phyloP scores from a whole-genome alignment of 2,329 filamentous ascomycete species.

The Chaetothyriales sp. region DNA sequence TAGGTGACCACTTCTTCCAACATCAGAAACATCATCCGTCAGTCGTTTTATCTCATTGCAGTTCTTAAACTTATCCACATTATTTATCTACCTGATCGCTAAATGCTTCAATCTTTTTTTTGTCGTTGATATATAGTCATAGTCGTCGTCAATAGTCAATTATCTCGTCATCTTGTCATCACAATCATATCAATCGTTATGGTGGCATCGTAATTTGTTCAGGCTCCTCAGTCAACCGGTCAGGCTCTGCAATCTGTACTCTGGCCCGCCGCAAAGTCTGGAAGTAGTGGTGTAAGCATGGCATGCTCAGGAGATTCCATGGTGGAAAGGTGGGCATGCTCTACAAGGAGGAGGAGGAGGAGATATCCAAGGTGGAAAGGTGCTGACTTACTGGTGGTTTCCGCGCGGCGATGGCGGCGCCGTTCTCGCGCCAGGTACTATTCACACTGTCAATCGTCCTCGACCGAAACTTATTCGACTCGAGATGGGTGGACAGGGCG shows the following conservation, averaged over 20 bases:
- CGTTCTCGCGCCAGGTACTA: background rate
- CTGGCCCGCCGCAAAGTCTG: background rate
- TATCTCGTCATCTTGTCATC: too few species aligned
- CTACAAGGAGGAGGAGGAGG: too few species aligned
- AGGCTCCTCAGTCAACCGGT: background rate
- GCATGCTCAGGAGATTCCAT: background rate
- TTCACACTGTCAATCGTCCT: background rate
- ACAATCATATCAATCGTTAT: too few species aligned
- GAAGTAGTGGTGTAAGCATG: background rate
- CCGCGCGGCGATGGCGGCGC: background rate
- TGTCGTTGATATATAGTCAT: background rate
- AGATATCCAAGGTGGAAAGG: too few species aligned
- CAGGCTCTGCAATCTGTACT: background rate
- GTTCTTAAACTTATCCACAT: background rate
- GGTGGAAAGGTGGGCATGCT: too few species aligned
- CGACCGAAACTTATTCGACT: slow-evolving; percentile 1
- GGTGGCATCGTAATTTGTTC: background rate
- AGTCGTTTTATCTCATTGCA: background rate
- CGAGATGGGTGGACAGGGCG: slow-evolving; percentile 14
- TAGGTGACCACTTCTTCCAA: background rate
- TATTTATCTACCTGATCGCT: background rate
- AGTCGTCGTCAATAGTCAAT: background rate
- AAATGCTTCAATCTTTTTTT: background rate
- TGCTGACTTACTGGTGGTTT: background rate
- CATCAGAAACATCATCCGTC: too few species aligned